phyloP scores from a whole-genome alignment of 768 basidiomycete genomes.

The Mycena vitilis region DNA sequence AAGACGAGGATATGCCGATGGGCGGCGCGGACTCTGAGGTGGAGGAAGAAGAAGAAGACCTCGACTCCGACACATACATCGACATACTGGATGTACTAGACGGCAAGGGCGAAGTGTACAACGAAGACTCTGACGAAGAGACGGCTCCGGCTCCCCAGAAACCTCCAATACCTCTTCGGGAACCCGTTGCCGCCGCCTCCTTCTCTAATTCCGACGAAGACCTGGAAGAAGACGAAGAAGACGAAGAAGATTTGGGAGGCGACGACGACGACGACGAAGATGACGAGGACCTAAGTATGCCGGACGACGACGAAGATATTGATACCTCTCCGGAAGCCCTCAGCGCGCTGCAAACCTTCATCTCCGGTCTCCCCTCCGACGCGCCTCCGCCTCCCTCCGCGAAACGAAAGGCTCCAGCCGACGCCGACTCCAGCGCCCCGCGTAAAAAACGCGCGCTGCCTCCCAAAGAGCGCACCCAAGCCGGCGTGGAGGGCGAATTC shows the following conservation, averaged over 20 bases:
- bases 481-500: conserved; percentile 87
- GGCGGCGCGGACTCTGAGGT: conserved; percentile 56
- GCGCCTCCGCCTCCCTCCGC: conserved; percentile 51
- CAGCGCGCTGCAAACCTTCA: conserved; percentile 76
- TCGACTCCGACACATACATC: conserved; percentile 66
- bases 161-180: conserved; percentile 35
- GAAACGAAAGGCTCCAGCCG: conserved; percentile 73
- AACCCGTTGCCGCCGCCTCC: conserved; percentile 28
- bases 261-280: conserved; percentile 55
- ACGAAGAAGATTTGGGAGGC: conserved; percentile 51
- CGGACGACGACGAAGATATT: conserved; percentile 61
- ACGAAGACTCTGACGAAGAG: conserved; percentile 52
- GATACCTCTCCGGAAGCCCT: conserved; percentile 68
- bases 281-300: conserved; percentile 52
- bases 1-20: conserved; percentile 59
- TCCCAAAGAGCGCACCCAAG: conserved; percentile 78
- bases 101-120: conserved; percentile 62
- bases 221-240: conserved; percentile 43
- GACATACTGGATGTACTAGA: conserved; percentile 76
- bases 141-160: conserved; percentile 47
- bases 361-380: conserved; percentile 68
- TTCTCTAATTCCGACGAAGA: conserved; percentile 31
- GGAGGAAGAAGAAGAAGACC: conserved; percentile 60
- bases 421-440: conserved; percentile 41
- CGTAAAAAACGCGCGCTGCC: conserved; percentile 67